These are phyloP conservation scores for Hemileccinum impolitum DNA, from an alignment of 768 basidiomycete genomes.

Conservation along the genomic window DNA sequence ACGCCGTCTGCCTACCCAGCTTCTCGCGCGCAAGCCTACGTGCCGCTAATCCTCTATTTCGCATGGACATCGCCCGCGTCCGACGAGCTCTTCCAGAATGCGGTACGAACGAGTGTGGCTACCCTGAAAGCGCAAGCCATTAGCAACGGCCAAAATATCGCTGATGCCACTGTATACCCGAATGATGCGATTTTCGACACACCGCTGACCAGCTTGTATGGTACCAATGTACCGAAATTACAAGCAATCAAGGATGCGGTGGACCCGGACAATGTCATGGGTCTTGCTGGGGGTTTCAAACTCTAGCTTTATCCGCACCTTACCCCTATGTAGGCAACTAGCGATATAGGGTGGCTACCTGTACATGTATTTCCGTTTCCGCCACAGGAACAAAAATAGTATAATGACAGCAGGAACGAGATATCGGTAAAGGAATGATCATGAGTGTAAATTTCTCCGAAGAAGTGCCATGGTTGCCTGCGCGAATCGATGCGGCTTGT, in stretches of 20 bases:
- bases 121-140: conserved; percentile 38
- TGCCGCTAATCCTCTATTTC: conserved; percentile 46
- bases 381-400: neutral
- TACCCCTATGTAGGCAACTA: neutral
- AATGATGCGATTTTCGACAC: conserved; percentile 40
- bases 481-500: conserved; percentile 7
- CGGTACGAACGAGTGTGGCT: conserved; percentile 33
- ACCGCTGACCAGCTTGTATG: conserved; percentile 45
- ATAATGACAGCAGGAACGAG: neutral
- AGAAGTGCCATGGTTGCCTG: conserved; percentile 11
- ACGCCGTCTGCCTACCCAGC: conserved; percentile 44
- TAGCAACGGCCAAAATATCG: conserved; percentile 39
- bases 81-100: conserved; percentile 29
- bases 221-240: conserved; percentile 36
- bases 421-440: neutral
- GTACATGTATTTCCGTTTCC: too few species aligned
- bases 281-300: conserved; percentile 37
- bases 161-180: conserved; percentile 39
- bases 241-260: conserved; percentile 21
- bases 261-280: conserved; percentile 39
- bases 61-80: neutral
- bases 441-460: conserved; percentile 8
- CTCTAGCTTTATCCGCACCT: neutral
- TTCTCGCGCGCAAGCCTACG: conserved; percentile 30
- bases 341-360: neutral